Conservation (phyloP, 768 basidiomycete genomes). For the Harrya chromipes region DNA sequence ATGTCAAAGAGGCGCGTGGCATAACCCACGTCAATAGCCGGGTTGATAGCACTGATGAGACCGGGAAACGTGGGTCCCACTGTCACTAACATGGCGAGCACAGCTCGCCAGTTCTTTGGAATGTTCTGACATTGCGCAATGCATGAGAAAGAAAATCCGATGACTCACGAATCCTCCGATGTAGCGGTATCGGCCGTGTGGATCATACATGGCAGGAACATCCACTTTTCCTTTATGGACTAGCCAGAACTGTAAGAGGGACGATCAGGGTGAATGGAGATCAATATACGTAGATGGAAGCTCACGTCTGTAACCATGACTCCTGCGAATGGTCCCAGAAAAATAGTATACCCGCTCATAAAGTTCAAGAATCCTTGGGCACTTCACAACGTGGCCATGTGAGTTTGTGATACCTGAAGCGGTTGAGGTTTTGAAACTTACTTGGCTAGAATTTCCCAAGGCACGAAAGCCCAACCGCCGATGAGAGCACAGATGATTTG, state of each 20-base stretch:
- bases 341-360: conserved; percentile 83
- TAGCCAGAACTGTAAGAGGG: conserved; percentile 62
- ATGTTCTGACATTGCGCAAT: background rate
- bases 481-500: conserved; percentile 28
- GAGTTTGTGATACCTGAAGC: background rate
- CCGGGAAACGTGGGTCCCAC: conserved; percentile 77
- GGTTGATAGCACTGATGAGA: conserved; percentile 70
- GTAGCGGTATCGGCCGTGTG: conserved; percentile 76
- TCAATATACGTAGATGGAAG: conserved; percentile 2
- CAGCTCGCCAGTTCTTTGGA: conserved; percentile 77
- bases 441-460: conserved; percentile 77
- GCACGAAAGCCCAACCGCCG: conserved; percentile 76
- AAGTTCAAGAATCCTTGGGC: conserved; percentile 73
- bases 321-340: conserved; percentile 82
- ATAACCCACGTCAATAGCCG: conserved; percentile 57
- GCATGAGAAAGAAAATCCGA: background rate
- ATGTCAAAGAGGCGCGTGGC: conserved; percentile 60
- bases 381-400: conserved; percentile 5
- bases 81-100: conserved; percentile 62
- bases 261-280: background rate
- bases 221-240: conserved; percentile 70
- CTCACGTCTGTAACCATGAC: conserved; percentile 62
- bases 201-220: conserved; percentile 82
- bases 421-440: conserved; percentile 3
- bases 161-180: conserved; percentile 65